Conservation (phyloP, 2,329 filamentous ascomycete species). For the Ascochyta pisi region DNA sequence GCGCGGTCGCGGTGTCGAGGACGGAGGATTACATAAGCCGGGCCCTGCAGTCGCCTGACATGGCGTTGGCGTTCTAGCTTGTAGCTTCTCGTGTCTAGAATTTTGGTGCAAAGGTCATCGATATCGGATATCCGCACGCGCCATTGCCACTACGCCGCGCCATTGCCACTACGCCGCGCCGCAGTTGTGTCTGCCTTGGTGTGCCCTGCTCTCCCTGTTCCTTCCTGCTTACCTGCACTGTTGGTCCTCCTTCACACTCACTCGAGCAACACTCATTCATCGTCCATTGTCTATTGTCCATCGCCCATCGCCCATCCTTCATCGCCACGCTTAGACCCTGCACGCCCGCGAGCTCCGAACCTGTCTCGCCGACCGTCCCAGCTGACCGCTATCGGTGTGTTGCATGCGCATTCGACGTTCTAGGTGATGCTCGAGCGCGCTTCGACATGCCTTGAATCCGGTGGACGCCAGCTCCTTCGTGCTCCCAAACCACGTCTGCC, state of each 20-base stretch:
- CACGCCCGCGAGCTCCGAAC: neutral
- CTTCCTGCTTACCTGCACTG: neutral
- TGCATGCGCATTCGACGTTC: neutral
- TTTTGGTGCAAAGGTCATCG: conserved; percentile 12
- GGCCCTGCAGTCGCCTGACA: conserved; percentile 3
- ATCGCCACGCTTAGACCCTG: neutral
- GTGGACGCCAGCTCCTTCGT: conserved; percentile 60
- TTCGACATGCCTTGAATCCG: conserved; percentile 64
- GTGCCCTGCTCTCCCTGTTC: neutral
- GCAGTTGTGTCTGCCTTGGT: neutral
- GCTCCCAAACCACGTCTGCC: conserved; percentile 47
- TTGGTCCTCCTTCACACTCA: neutral
- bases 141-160: conserved; percentile 5
- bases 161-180: conserved; percentile 11
- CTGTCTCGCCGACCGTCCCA: neutral
- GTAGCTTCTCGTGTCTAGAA: neutral
- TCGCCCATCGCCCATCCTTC: neutral
- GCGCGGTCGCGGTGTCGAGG: neutral
- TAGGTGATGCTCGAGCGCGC: conserved; percentile 65
- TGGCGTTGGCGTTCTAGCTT: neutral
- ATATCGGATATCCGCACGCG: conserved; percentile 14
- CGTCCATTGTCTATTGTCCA: no score
- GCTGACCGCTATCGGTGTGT: neutral
- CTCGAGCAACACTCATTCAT: neutral
- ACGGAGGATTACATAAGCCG: conserved; percentile 6